Base-by-base conservation (phyloP, 2,329 filamentous ascomycete genomes). In the Xylariaceae sp. region DNA sequence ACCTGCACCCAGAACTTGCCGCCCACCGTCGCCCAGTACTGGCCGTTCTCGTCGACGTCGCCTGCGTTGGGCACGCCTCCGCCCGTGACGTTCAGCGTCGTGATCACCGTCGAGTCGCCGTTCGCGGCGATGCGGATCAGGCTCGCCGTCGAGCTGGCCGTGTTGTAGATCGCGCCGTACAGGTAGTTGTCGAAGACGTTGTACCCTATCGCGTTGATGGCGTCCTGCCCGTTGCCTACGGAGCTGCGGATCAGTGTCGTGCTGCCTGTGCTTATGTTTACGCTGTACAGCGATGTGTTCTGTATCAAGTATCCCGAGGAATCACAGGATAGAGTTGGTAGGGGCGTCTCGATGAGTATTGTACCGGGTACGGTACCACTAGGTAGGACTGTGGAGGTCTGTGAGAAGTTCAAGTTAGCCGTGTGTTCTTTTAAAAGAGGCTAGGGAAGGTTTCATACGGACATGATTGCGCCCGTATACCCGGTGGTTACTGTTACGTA, bases 181-280 rank as follows among this genome's bases (percentile, higher is more conserved):
- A 67, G 41, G 39, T 61, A 60, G 16, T 64, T 63, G 8, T 67
- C 65, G 5, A 50, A 42, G 3, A 47, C 39, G 15, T 65, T 67
- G 52, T 66, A 67, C 4, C 58, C 65, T 9, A 67, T 50, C 6
- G 62, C 64, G 27, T 67, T 63, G 51, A 67, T 53, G 40, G 30
- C 44, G 5, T 51, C 56, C n/a, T 40, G 50, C 9, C 43, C 36
- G 2, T 56, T 43, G 3, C 53, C 53, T 11, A 60, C 2, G 36
- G 41, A 27, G 29, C 45, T 16, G 9, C 29, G 41, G 1, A 58
- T 41, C 8, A 15, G 26, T 2, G 21, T 48, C 11, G 32, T 53
- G 5, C 30, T 18, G 20, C 58, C 58, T 3, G 51, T 40, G 10
- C n/a, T n/a, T n/a, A n/a, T n/a, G n/a, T n/a, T n/a, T n/a, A n/a